phyloP scores from a whole-genome alignment of 805 yeast genomes.

The Diddensiella transvaalensis region DNA sequence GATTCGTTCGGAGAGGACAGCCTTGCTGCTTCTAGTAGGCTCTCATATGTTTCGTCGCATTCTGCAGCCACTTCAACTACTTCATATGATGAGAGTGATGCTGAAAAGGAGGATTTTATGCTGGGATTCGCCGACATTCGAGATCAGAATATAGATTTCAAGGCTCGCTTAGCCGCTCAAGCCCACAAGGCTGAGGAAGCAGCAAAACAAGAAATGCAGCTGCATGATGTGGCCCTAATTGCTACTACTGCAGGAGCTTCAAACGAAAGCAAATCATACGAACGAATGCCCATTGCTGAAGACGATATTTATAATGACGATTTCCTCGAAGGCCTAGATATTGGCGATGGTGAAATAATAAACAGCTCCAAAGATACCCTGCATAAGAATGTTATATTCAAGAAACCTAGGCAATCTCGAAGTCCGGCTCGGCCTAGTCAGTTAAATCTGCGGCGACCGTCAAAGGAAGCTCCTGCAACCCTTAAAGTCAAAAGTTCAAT shows the following conservation, averaged over 20 bases:
- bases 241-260: neutral
- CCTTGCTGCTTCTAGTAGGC: conserved; percentile 14
- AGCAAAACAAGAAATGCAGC: conserved; percentile 20
- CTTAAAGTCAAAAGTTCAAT: neutral
- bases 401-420: conserved; percentile 2
- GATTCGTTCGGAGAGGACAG: conserved; percentile 16
- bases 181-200: conserved; percentile 12
- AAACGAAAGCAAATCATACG: conserved; percentile 10
- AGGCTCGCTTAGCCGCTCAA: conserved; percentile 9
- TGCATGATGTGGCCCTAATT: no score
- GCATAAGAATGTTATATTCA: conserved; percentile 17
- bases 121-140: conserved; percentile 12
- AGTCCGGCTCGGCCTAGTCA: neutral
- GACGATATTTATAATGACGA: conserved; percentile 18
- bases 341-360: conserved; percentile 10
- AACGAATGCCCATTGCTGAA: conserved; percentile 10
- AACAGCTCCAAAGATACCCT: conserved; percentile 10
- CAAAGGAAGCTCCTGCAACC: neutral
- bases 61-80: conserved; percentile 6
- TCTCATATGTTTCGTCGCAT: conserved; percentile 10
- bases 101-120: conserved; percentile 15
- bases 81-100: conserved; percentile 14
- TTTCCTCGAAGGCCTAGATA: conserved; percentile 22
- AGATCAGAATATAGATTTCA: conserved; percentile 8
- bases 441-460: neutral